Base-by-base conservation (phyloP, 2,329 filamentous ascomycete species). In the Raffaelea albimanens region DNA sequence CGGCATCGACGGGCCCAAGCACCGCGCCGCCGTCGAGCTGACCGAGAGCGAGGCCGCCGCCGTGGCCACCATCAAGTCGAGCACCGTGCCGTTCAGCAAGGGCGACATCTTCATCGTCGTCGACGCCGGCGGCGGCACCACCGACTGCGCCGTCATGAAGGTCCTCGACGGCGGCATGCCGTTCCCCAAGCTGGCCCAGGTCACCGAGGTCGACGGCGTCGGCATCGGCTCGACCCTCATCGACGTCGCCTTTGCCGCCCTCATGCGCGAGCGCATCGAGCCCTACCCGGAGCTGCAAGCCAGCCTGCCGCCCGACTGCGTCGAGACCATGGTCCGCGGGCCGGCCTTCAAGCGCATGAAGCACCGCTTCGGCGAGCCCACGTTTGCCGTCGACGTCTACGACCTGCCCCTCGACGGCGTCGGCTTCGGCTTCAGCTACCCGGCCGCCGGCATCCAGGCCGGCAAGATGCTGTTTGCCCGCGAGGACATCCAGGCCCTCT, bases 21-120 rank as follows among this genome's bases (percentile, higher is more conserved):
- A 72, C 51, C 57, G 53, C 1, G 68, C 67, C 3, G 58, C 61
- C 0, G 61, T 73, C 13, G 69, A 72, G 42, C 59, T 73, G 40
- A 73, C 70, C 5, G 70, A 73, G 52, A 68, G 70, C 2, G 69
- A 73, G 51, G 69, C 70, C 1, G 70, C 70, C 2, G 67, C 70
- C 1, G 68, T 73, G 5, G 67, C 68, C 0, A 71, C 68, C 0
- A 62, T 71, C 48, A 71, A 70, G 55, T 64, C 63, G 16, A 64
- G 65, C 13, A 57, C 67, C 4, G 55, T 71, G 23, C 53, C 46
- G 22, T 69, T 72, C 47, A 47, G 56, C 8, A 49, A 56, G 18
- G 67, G 63, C 21, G 64, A 64, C 36, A 58, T 71, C 9, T 70
- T 72, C 44, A 52, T 72, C 3, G 64, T 66, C 0, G 64, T 71